Evolutionary conservation across 306 rosid genomes (phyloP).

Genomic region (Vigna reflexopilosa): DNA sequence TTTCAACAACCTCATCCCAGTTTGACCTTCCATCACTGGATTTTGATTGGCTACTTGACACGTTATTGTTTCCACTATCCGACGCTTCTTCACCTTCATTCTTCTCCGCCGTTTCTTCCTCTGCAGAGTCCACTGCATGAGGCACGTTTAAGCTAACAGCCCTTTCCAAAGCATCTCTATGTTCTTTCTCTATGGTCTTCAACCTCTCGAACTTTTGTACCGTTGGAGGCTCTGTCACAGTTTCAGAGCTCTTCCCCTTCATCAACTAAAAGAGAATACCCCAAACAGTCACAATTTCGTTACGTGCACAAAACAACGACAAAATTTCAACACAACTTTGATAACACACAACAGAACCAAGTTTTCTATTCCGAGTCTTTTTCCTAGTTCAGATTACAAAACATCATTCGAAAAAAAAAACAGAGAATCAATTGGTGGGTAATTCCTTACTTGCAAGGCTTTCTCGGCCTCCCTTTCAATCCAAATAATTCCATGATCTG

Average conservation of each 20-base stretch:
- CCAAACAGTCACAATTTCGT: background rate
- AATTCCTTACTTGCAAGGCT: constrained; percentile 80
- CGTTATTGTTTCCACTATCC: constrained; percentile 29
- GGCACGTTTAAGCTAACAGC: constrained; percentile 83
- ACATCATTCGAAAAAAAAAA: background rate
- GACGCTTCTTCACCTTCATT: constrained; percentile 47
- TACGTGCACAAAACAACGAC: constrained; percentile 12
- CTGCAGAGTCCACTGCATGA: constrained; percentile 59
- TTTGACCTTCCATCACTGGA: constrained; percentile 52
- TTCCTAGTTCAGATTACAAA: background rate
- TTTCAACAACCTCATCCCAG: constrained; percentile 81
- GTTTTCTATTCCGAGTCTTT: background rate
- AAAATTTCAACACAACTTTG: constrained; percentile 4
- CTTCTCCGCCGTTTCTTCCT: constrained; percentile 43
- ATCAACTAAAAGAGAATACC: constrained; percentile 49
- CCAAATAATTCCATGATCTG: constrained; percentile 93
- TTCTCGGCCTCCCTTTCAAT: constrained; percentile 89
- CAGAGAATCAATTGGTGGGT: background rate
- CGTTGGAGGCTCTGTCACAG: constrained; percentile 65
- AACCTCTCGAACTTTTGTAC: constrained; percentile 66
- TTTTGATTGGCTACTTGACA: constrained; percentile 37
- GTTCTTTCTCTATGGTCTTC: constrained; percentile 75
- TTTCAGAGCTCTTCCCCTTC: constrained; percentile 56
- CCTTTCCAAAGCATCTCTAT: constrained; percentile 82
- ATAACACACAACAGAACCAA: background rate